Conservation (phyloP, 2,329 filamentous ascomycete species). For the Paracorniculantispora psalliotae region DNA sequence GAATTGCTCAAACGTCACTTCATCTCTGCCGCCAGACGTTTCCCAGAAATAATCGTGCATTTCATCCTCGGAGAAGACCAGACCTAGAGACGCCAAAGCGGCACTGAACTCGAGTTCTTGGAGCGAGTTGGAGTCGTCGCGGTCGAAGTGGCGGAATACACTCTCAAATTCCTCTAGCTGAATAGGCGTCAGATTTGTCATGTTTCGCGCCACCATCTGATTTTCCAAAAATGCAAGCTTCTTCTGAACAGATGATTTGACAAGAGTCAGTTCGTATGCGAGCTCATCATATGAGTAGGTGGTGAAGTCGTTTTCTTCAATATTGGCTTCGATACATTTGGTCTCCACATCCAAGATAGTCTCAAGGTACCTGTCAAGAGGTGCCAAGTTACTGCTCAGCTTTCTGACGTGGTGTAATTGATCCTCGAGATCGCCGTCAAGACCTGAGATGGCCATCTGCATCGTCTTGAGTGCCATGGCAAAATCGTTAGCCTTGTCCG, state of each 20-base stretch:
- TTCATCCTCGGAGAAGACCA: constrained; percentile 95
- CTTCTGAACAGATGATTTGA: constrained; percentile 89
- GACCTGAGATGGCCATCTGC: constrained; percentile 89
- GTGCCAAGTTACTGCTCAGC: constrained; percentile 78
- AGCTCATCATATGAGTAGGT: constrained; percentile 98
- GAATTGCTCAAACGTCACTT: constrained; percentile 96
- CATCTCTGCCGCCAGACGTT: constrained; percentile 71
- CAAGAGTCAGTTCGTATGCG: constrained; percentile 85
- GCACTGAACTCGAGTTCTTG: constrained; percentile 95
- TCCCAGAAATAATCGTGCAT: constrained; percentile 95
- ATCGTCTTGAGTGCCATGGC: constrained; percentile 92
- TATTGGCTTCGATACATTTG: constrained; percentile 93
- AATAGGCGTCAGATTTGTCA: constrained; percentile 98
- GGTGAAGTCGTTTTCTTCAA: constrained; percentile 99
- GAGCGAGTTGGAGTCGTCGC: constrained; percentile 83
- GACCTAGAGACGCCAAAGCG: constrained; percentile 85
- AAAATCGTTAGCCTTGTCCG: constrained; percentile 98
- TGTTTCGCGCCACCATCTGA: constrained; percentile 94
- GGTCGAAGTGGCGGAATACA: constrained; percentile 96
- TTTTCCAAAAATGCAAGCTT: constrained; percentile 97
- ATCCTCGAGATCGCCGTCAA: constrained; percentile 95
- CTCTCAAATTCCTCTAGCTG: constrained; percentile 98
- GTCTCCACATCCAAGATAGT: constrained; percentile 81
- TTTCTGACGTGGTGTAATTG: constrained; percentile 83
- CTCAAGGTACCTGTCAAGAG: constrained; percentile 85